A percentile compares a stretch with the other conserved stretches of the same genome.
Conservation (phyloP, 371 early-diverging fungal species). For the Thermomucor indicae-seudaticae region DNA sequence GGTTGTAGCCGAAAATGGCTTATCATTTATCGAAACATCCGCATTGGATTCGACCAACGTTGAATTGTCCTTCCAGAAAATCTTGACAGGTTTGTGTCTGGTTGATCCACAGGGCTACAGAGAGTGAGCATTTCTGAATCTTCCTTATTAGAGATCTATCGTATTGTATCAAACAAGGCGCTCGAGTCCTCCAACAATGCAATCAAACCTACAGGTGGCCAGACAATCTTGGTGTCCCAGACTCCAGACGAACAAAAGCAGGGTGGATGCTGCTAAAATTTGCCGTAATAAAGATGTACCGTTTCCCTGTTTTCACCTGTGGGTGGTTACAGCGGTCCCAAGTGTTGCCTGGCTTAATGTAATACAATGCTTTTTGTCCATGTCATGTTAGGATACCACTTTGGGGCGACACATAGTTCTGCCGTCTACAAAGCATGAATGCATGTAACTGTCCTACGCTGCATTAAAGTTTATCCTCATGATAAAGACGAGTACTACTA, state of each 20-base stretch:
- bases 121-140: not conserved
- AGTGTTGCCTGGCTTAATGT: no score
- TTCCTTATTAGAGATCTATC: conserved; percentile 76
- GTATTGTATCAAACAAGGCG: conserved; percentile 91
- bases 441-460: no score
- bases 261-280: conserved; percentile 69
- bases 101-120: not conserved
- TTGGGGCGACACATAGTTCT: no score
- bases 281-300: no score
- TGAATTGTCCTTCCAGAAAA: conserved; percentile 90
- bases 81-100: conserved; percentile 73
- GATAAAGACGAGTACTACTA: no score
- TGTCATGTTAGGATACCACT: no score
- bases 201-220: conserved; percentile 72
- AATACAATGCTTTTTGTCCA: no score
- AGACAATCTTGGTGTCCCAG: conserved; percentile 72
- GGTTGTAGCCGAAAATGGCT: conserved; percentile 73
- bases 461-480: no score
- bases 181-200: conserved; percentile 71
- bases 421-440: no score
- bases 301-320: no score
- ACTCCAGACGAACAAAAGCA: conserved; percentile 65
- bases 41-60: conserved; percentile 94
- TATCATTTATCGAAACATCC: conserved; percentile 95
- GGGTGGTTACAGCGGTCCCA: no score